These are phyloP conservation scores for Xylaria bambusicola DNA, from an alignment of 495 filamentous ascomycete genomes.

Conservation along the genomic window DNA sequence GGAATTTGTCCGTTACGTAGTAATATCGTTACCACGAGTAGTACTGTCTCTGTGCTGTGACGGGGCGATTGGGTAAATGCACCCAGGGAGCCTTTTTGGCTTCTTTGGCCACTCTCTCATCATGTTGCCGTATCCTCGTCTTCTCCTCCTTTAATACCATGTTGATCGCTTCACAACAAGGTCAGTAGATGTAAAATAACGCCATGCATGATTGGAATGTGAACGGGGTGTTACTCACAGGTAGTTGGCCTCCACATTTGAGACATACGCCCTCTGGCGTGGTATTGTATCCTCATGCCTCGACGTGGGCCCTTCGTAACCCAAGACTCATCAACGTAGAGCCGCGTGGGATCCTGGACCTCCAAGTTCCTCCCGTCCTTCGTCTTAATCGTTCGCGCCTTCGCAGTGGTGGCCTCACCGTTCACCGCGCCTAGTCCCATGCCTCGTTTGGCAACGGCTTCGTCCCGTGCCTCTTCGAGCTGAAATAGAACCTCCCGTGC, in stretches of 20 bases:
- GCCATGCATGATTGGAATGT: background rate
- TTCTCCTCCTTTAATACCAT: slow-evolving; percentile 89
- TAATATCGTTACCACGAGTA: slow-evolving; percentile 72
- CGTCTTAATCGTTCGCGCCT: slow-evolving; percentile 45
- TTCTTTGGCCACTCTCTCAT: slow-evolving; percentile 73
- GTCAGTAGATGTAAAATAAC: background rate
- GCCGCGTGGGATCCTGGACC: slow-evolving; percentile 66
- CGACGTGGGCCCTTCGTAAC: slow-evolving; percentile 70
- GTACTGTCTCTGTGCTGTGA: slow-evolving; percentile 80
- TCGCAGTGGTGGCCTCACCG: slow-evolving; percentile 18
- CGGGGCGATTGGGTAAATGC: slow-evolving; percentile 75
- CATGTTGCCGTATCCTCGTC: slow-evolving; percentile 75
- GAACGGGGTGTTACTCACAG: slow-evolving; percentile 52
- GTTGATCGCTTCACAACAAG: slow-evolving; percentile 58
- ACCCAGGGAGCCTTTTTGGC: slow-evolving; percentile 76
- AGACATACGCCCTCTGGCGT: slow-evolving; percentile 68
- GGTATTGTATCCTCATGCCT: slow-evolving; percentile 56
- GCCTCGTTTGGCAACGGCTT: slow-evolving; percentile 72
- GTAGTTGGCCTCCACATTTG: slow-evolving; percentile 66
- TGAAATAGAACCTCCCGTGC: slow-evolving; percentile 77
- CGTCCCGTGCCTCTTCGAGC: slow-evolving; percentile 73
- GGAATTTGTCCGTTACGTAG: too few species aligned
- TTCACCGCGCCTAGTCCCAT: slow-evolving; percentile 73
- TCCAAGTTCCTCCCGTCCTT: slow-evolving; percentile 63
- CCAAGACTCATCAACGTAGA: slow-evolving; percentile 92